Conservation (phyloP, 495 filamentous ascomycete species). For the Polyplosphaeria fusca region DNA sequence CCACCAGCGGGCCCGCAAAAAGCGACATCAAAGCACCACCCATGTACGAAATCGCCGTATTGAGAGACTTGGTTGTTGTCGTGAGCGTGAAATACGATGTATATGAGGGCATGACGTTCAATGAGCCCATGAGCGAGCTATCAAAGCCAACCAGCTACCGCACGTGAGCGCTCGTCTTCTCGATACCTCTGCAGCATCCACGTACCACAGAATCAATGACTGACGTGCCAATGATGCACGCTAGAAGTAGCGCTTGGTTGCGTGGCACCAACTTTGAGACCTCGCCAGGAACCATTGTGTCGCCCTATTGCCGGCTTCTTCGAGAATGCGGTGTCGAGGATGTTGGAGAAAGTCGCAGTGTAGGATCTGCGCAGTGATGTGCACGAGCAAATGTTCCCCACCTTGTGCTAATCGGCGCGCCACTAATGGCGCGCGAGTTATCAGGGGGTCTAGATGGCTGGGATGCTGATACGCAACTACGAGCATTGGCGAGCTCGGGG, state of each 20-base stretch:
- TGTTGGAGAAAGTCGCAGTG: too few species aligned
- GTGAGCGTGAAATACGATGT: conserved; percentile 5
- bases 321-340: too few species aligned
- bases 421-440: too few species aligned
- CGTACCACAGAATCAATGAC: conserved; percentile 17
- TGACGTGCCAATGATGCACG: neutral
- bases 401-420: too few species aligned
- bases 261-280: conserved; percentile 6
- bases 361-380: too few species aligned
- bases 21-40: conserved; percentile 7
- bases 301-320: too few species aligned
- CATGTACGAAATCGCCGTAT: conserved; percentile 12
- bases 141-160: conserved; percentile 11
- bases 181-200: neutral
- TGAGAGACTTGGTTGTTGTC: conserved; percentile 15
- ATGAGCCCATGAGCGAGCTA: conserved; percentile 10
- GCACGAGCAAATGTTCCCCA: too few species aligned
- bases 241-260: conserved; percentile 3
- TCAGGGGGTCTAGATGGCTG: too few species aligned
- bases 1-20: conserved; percentile 6
- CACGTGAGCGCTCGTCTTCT: neutral
- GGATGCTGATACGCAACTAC: too few species aligned
- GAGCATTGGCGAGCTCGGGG: too few species aligned
- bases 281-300: conserved; percentile 7
- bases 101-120: conserved; percentile 15